Percentiles rank a stretch among this genome's conserved stretches.
These are phyloP conservation scores for Pseudogymnoascus sp. DNA, from an alignment of 2,329 filamentous ascomycete species.

Conservation along the genomic window DNA sequence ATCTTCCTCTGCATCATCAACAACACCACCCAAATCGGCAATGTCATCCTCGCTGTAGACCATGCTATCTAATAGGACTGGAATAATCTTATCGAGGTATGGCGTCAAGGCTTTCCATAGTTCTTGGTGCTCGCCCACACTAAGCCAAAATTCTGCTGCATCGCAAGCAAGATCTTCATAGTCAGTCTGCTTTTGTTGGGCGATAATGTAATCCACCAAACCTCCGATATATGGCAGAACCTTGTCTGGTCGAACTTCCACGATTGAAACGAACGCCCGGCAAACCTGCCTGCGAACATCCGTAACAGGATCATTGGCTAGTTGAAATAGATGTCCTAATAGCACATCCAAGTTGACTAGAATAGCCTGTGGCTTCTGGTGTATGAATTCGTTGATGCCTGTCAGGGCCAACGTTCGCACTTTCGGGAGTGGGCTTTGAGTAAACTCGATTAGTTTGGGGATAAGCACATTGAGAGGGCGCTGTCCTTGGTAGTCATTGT, in stretches of 20 bases:
- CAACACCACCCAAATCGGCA: conserved; percentile 70
- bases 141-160: conserved; percentile 95
- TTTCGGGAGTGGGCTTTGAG: conserved; percentile 64
- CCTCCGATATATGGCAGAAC: conserved; percentile 80
- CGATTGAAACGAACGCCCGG: conserved; percentile 82
- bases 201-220: conserved; percentile 85
- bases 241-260: conserved; percentile 84
- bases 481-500: conserved; percentile 81
- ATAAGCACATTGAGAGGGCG: conserved; percentile 81
- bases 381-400: conserved; percentile 86
- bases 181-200: conserved; percentile 71
- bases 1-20: conserved; percentile 84
- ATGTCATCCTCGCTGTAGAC: conserved; percentile 94
- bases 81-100: conserved; percentile 76
- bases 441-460: conserved; percentile 83
- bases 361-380: conserved; percentile 74
- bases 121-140: conserved; percentile 77
- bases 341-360: conserved; percentile 73
- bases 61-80: conserved; percentile 88
- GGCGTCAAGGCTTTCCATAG: conserved; percentile 70
- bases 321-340: conserved; percentile 71
- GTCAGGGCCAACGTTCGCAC: conserved; percentile 73
- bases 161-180: conserved; percentile 89
- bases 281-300: conserved; percentile 91
- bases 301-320: conserved; percentile 66